Evolutionary conservation across 1,284 basidiomycete genomes (phyloP).

Genomic region (Ceratobasidium sp.): DNA sequence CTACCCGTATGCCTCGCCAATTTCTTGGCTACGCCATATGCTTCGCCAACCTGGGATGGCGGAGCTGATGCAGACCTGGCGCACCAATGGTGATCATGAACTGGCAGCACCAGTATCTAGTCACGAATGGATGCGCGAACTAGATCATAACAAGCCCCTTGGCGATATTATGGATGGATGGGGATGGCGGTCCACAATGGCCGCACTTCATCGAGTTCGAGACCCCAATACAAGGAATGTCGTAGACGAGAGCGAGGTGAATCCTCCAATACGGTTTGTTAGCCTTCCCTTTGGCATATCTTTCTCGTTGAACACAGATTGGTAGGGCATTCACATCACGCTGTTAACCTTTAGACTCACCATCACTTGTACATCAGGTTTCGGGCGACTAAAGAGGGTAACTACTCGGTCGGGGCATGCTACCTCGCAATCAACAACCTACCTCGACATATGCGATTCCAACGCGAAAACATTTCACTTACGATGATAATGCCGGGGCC

Average conservation of each 20-base stretch:
- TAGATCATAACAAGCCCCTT: background rate
- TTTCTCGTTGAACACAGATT: conserved; percentile 31
- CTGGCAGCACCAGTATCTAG: background rate
- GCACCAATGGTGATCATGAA: background rate
- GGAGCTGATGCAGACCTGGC: conserved; percentile 29
- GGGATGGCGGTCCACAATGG: background rate
- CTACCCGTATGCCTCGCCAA: conserved; percentile 28
- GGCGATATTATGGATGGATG: conserved; percentile 7
- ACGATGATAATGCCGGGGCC: conserved; percentile 32
- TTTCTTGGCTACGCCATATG: conserved; percentile 20
- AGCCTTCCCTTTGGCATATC: conserved; percentile 29
- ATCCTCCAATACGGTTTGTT: conserved; percentile 17
- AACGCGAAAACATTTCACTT: conserved; percentile 30
- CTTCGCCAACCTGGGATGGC: conserved; percentile 8
- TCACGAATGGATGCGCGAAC: conserved; percentile 5
- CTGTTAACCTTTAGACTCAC: no score
- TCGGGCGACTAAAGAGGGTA: conserved; percentile 23
- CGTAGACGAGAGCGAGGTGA: background rate
- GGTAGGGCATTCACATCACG: background rate
- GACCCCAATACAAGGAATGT: background rate
- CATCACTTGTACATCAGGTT: conserved; percentile 16
- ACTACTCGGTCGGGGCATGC: conserved; percentile 24
- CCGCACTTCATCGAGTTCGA: background rate
- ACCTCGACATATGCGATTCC: conserved; percentile 28
- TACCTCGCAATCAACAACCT: conserved; percentile 38